Conservation (phyloP, 2,329 filamentous ascomycete species). For the Rhynchosporium agropyri region DNA sequence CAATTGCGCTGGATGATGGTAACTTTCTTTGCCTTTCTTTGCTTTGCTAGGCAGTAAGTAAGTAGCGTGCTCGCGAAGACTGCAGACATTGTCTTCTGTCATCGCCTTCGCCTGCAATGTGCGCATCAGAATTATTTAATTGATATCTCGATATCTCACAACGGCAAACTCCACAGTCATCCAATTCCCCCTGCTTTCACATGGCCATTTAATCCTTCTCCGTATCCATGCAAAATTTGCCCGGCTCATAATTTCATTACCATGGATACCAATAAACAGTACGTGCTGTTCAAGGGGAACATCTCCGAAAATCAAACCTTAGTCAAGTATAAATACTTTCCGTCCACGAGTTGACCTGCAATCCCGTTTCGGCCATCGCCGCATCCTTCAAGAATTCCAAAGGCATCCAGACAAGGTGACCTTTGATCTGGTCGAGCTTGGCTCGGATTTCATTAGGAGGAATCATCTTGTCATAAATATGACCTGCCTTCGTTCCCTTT, state of each 20-base stretch:
- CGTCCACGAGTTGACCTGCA: slow-evolving; percentile 84
- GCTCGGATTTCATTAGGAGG: slow-evolving; percentile 71
- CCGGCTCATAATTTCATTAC: neutral
- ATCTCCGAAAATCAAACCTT: neutral
- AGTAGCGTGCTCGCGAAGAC: too few relatives aligned
- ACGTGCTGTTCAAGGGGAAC: neutral
- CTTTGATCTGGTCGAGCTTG: slow-evolving; percentile 79
- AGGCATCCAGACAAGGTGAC: slow-evolving; percentile 96
- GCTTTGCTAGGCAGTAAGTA: too few relatives aligned
- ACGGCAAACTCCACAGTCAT: neutral
- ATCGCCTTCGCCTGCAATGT: too few relatives aligned
- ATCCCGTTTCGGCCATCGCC: slow-evolving; percentile 84
- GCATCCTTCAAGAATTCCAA: slow-evolving; percentile 81
- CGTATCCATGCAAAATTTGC: neutral
- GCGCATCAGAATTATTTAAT: too few relatives aligned
- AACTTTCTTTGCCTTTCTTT: too few relatives aligned
- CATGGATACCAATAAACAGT: neutral
- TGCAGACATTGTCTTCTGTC: too few relatives aligned
- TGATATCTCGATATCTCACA: neutral
- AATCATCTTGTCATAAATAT: slow-evolving; percentile 81
- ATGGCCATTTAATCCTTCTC: neutral
- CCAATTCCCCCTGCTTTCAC: neutral
- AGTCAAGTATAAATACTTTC: slow-evolving; percentile 79
- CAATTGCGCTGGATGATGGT: too few relatives aligned
- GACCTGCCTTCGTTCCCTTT: slow-evolving; percentile 75